Evolutionary conservation across 2,329 filamentous ascomycete species (phyloP), one percentile per base, ranked within the genome.

Genomic region (Penicillium crustosum): DNA sequence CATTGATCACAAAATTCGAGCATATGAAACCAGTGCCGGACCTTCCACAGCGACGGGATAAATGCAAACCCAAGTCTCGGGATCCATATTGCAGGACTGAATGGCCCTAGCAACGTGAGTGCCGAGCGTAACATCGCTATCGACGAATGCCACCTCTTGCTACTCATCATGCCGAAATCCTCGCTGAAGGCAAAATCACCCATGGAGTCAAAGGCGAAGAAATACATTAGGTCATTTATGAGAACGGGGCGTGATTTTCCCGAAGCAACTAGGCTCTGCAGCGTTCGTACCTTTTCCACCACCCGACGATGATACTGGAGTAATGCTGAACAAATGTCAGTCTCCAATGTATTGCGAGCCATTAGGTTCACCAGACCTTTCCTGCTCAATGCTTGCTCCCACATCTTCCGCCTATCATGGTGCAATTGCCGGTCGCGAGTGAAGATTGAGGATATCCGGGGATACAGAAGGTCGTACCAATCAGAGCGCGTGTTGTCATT

Each of bases 201-300:
- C 77, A 79, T 77, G 6, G 78, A 68, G 21, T 78, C 76, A 39
- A 77, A 77, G 23, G 60, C 69, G 50, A 72, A 75, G 44, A 73
- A 74, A 53, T 70, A 49, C 58, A 60, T 60, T 7, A 60, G 27
- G 2, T 60, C 58, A 17, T 60, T 60, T 1, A 57, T 25, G 4
- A 58, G 25, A 13, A 60, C 35, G 12, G 55, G 45, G 4, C 15
- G 25, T 19, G 53, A 55, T 12, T 35, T 3, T 2, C 29, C 19
- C 2, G 9, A 8, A 23, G 19, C 15, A 41, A 42, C 27, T 7
- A 35, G 45, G 1, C 31, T 27, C 17, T 49, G 5, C 4, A 55
- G 27, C 6, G 27, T 55, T n/a, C 12, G 45, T 19, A 55, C 53
- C 9, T 35, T 55, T 8, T 50, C 25, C 4, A 55, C 2, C 8